phyloP scores from a whole-genome alignment of 139 green algal genomes.

The Chlorella sp. region DNA sequence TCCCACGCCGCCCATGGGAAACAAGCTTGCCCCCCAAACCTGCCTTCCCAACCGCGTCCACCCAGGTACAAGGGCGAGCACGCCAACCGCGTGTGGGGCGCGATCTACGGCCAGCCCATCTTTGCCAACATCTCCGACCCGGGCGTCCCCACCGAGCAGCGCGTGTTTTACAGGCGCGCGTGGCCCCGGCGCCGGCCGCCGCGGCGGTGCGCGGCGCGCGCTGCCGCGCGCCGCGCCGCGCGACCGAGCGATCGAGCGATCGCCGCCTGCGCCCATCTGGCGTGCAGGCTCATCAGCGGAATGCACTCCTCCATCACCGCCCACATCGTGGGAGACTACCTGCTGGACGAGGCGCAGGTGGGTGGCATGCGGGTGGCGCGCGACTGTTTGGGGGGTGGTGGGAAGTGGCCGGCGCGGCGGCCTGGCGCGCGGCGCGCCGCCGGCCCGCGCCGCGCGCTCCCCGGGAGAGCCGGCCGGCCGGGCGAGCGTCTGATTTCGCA shows the following conservation, averaged over 20 bases:
- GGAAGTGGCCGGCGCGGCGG: no score
- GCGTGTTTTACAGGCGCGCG: constrained; percentile 80
- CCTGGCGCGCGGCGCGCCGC: no score
- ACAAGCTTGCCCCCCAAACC: constrained; percentile 73
- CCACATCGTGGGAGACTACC: constrained; percentile 83
- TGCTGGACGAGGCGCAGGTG: constrained; percentile 53
- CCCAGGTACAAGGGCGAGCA: constrained; percentile 75
- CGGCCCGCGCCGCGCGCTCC: not conserved
- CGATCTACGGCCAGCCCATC: constrained; percentile 92
- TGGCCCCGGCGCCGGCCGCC: no score
- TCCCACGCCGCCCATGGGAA: no score
- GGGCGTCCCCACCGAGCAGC: constrained; percentile 65
- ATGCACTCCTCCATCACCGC: constrained; percentile 94
- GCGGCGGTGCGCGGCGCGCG: no score
- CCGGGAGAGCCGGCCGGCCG: no score
- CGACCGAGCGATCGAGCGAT: no score
- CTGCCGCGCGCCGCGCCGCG: no score
- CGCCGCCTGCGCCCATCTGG: constrained; percentile 22
- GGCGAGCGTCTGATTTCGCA: no score
- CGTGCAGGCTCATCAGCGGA: constrained; percentile 64
- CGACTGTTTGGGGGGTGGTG: no score
- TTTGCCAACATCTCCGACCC: constrained; percentile 56
- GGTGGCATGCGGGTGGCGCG: not conserved
- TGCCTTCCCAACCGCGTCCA: not conserved
- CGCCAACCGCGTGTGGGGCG: constrained; percentile 86